phyloP scores from a whole-genome alignment of 2,329 filamentous ascomycete species.

The Epichloe coenophiala region DNA sequence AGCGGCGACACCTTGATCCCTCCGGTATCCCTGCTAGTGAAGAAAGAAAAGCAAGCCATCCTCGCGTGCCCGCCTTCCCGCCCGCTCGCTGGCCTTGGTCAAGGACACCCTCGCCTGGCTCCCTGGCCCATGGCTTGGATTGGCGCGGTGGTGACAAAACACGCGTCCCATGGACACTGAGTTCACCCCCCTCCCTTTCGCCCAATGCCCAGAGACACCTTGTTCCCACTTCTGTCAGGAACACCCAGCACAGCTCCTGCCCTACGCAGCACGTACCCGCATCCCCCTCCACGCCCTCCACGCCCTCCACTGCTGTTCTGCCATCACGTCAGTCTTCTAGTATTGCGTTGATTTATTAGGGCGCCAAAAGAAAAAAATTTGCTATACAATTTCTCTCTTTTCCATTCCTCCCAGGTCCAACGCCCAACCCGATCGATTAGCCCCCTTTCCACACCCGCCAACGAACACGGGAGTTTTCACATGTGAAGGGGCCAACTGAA shows the following conservation, averaged over 20 bases:
- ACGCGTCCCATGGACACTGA: background rate
- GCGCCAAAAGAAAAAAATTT: too few relatives aligned
- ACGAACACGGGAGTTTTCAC: too few relatives aligned
- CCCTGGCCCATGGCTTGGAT: background rate
- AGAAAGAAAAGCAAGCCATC: conserved; percentile 1
- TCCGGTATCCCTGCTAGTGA: background rate
- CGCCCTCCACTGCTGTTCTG: background rate
- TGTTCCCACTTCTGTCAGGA: background rate
- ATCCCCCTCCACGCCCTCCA: background rate
- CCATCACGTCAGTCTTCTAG: too few relatives aligned
- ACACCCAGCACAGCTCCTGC: background rate
- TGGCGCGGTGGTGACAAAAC: background rate
- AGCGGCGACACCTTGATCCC: background rate
- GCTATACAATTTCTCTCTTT: too few relatives aligned
- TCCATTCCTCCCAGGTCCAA: too few relatives aligned
- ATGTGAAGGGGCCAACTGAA: too few relatives aligned
- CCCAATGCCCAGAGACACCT: background rate
- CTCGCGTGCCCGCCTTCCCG: conserved; percentile 2
- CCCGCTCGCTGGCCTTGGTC: conserved; percentile 1
- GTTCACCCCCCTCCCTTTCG: background rate
- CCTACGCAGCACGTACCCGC: background rate
- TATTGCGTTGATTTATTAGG: too few relatives aligned
- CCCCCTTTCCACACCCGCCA: too few relatives aligned
- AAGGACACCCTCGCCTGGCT: background rate
- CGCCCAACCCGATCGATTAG: too few relatives aligned